These are phyloP conservation scores for Fraxinus sp. DNA, from an alignment of 305 asterid genomes.

Conservation along the genomic window DNA sequence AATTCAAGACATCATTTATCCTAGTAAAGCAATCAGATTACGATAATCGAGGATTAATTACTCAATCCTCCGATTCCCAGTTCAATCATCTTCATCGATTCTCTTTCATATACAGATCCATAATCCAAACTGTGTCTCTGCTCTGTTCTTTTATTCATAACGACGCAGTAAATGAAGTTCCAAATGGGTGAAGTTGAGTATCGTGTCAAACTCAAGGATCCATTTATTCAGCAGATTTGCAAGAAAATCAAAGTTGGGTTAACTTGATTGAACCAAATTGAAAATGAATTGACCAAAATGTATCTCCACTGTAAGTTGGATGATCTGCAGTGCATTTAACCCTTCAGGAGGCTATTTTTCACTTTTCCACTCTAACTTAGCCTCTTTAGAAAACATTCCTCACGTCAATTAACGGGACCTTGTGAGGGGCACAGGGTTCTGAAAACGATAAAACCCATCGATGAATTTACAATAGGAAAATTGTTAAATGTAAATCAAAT, in stretches of 20 bases:
- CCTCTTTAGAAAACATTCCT: not conserved
- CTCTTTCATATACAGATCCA: too few species aligned
- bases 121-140: too few species aligned
- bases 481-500: not conserved
- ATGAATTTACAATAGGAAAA: not conserved
- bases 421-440: not conserved
- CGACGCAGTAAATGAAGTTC: too few species aligned
- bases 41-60: too few species aligned
- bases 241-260: not conserved
- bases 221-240: not conserved
- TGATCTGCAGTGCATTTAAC: not conserved
- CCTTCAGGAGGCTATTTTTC: not conserved
- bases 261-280: not conserved
- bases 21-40: too few species aligned
- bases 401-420: not conserved
- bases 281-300: not conserved
- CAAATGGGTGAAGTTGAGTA: too few species aligned
- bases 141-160: too few species aligned
- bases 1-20: too few species aligned
- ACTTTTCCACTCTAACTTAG: not conserved
- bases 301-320: not conserved
- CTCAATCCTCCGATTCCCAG: too few species aligned
- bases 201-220: too few species aligned
- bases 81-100: too few species aligned
- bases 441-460: not conserved